phyloP scores from a whole-genome alignment of 345 rosid species.

The Syzygium oleosum region DNA sequence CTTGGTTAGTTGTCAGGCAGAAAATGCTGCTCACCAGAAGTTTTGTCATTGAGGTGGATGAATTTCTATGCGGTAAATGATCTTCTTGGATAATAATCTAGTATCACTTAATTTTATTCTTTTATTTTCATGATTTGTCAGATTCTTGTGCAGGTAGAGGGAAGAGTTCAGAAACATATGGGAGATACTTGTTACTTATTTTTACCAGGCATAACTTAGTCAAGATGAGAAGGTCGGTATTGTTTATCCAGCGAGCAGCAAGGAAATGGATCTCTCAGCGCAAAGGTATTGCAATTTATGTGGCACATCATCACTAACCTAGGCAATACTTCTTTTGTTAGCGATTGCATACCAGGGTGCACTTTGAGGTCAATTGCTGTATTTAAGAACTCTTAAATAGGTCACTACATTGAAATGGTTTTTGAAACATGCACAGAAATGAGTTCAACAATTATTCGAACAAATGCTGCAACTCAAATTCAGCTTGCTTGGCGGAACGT shows the following conservation, averaged over 20 bases:
- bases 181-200: slow-evolving; percentile 28
- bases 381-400: slow-evolving; percentile 5
- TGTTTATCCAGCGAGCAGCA: slow-evolving; percentile 51
- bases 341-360: neutral
- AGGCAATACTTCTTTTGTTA: neutral
- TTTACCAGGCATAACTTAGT: slow-evolving; percentile 43
- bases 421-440: neutral
- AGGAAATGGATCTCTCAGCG: slow-evolving; percentile 34
- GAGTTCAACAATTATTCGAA: slow-evolving; percentile 3
- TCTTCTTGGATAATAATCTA: neutral
- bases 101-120: neutral
- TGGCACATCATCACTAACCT: neutral
- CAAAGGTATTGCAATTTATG: neutral
- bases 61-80: slow-evolving; percentile 22
- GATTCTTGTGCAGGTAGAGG: slow-evolving; percentile 23
- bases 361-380: neutral
- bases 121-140: neutral
- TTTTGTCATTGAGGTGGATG: slow-evolving; percentile 8
- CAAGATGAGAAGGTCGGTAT: slow-evolving; percentile 27
- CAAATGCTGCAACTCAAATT: slow-evolving; percentile 39
- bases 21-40: slow-evolving; percentile 10
- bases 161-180: slow-evolving; percentile 14
- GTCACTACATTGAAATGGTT: slow-evolving; percentile 1
- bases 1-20: slow-evolving; percentile 49
- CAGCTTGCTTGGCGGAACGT: slow-evolving; percentile 50